Conservation (phyloP, 768 basidiomycete genomes). For the Russula foetens region DNA sequence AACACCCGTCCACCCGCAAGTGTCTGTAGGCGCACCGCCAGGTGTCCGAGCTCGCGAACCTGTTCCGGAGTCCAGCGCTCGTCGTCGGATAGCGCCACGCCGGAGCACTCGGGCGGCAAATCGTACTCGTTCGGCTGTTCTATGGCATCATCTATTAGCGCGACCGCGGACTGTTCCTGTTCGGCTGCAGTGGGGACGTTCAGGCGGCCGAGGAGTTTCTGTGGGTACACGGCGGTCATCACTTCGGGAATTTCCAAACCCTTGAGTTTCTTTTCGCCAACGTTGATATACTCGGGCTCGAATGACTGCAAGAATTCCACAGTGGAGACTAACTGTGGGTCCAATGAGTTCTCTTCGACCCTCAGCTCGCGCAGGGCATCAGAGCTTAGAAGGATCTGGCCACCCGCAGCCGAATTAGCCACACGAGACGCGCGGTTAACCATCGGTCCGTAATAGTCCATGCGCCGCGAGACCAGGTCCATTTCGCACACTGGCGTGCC, state of each 20-base stretch:
- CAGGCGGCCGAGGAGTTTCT: constrained; percentile 60
- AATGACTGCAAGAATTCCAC: constrained; percentile 70
- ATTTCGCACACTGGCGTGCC: constrained; percentile 84
- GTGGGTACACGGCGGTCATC: constrained; percentile 79
- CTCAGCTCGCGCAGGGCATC: constrained; percentile 80
- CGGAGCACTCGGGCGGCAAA: constrained; percentile 38
- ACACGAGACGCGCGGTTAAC: constrained; percentile 91
- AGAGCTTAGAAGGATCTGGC: constrained; percentile 87
- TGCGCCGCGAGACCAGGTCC: constrained; percentile 72
- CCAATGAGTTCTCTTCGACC: constrained; percentile 44
- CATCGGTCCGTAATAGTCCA: constrained; percentile 98
- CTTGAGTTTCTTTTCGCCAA: constrained; percentile 90
- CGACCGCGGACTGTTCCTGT: neutral
- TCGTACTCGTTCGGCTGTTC: constrained; percentile 30
- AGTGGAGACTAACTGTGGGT: constrained; percentile 32
- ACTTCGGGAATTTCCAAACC: constrained; percentile 88
- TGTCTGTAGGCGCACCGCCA: constrained; percentile 76
- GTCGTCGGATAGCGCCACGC: neutral
- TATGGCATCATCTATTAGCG: constrained; percentile 20
- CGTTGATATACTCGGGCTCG: constrained; percentile 57
- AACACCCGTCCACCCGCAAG: constrained; percentile 40
- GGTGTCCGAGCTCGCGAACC: constrained; percentile 59
- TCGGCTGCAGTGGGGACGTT: constrained; percentile 17
- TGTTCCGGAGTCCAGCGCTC: constrained; percentile 54
- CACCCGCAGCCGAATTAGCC: constrained; percentile 73